Evolutionary conservation across 306 rosid species (phyloP).

Genomic region (Mimosa pudica): DNA sequence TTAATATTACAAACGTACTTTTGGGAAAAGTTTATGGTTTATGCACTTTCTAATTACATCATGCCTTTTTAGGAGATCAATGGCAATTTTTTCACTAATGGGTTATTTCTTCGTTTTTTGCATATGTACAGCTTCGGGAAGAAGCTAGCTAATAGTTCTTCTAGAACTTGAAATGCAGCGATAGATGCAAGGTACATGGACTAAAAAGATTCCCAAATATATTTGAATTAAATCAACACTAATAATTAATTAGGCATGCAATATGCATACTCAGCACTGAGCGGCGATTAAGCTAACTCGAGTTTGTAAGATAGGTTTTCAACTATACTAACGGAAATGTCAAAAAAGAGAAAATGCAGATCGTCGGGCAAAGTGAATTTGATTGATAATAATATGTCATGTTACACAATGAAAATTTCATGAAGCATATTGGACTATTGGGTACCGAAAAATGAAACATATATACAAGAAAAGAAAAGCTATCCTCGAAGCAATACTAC

Average conservation of each 20-base stretch:
- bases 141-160: neutral
- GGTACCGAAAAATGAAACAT: neutral
- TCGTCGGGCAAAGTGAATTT: neutral
- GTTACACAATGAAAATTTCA: neutral
- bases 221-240: no score
- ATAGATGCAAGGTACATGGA: neutral
- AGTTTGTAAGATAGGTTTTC: neutral
- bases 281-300: neutral
- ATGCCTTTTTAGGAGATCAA: neutral
- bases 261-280: neutral
- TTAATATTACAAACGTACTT: no score
- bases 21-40: no score
- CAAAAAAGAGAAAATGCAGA: neutral
- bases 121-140: neutral
- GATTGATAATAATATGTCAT: neutral
- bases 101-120: neutral
- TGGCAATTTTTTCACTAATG: neutral
- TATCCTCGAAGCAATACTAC: neutral
- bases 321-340: neutral
- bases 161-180: neutral
- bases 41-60: neutral
- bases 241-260: neutral
- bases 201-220: no score
- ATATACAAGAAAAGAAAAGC: neutral
- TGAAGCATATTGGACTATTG: neutral